Percentiles rank a stretch among this genome's conserved stretches.
phyloP scores from a whole-genome alignment of 345 rosid genomes.

The Anastatica hierochuntica region DNA sequence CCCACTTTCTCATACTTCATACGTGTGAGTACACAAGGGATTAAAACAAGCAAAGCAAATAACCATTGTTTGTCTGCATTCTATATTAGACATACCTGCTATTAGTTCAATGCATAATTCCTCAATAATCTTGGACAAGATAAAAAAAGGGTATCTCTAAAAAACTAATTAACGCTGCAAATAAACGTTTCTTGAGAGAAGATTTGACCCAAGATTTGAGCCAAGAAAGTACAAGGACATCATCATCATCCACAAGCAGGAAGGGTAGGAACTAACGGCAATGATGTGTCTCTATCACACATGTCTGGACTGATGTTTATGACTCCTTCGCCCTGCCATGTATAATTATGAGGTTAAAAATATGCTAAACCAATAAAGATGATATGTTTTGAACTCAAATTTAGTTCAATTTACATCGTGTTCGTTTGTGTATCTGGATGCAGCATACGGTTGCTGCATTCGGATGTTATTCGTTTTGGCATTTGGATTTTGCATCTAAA shows the following conservation, averaged over 20 bases:
- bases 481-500: too few relatives aligned
- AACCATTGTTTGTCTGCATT: neutral
- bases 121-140: neutral
- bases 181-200: neutral
- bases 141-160: neutral
- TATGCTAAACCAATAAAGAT: neutral
- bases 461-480: too few relatives aligned
- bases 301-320: slow-evolving; percentile 15
- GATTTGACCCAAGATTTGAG: neutral
- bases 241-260: slow-evolving; percentile 19
- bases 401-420: too few relatives aligned
- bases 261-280: slow-evolving; percentile 15
- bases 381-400: neutral
- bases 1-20: too few relatives aligned
- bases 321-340: slow-evolving; percentile 26
- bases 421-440: too few relatives aligned
- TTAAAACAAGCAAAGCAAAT: neutral
- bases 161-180: neutral
- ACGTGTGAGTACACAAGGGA: neutral
- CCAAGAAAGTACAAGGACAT: neutral
- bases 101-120: neutral
- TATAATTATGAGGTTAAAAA: neutral
- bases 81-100: neutral
- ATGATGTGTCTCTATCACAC: slow-evolving; percentile 23
- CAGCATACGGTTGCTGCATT: too few relatives aligned